Evolutionary conservation across 176 grass and related monocot species (phyloP).

Genomic region (Juncus inflexus): DNA sequence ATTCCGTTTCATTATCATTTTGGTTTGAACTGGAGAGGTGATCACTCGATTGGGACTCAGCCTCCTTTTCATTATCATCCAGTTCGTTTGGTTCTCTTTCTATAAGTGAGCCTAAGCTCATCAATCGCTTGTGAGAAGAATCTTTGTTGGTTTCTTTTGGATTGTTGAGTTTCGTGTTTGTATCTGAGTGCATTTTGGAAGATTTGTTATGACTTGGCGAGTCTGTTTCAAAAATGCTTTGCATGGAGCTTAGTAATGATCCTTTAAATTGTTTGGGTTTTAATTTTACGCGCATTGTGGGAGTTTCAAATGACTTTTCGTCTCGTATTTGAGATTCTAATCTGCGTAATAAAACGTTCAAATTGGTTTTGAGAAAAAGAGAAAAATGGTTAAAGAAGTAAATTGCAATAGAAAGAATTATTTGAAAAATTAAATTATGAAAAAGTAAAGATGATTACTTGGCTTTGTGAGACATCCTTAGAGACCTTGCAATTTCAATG

Average conservation of each 20-base stretch:
- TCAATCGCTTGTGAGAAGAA: conserved; percentile 30
- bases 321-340: conserved; percentile 21
- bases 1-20: neutral
- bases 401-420: conserved; percentile 1
- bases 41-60: conserved; percentile 34
- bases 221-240: conserved; percentile 41
- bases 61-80: conserved; percentile 26
- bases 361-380: conserved; percentile 20
- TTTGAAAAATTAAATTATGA: conserved; percentile 7
- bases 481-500: conserved; percentile 43
- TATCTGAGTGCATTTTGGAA: conserved; percentile 30
- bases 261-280: conserved; percentile 52
- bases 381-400: conserved; percentile 10
- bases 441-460: conserved; percentile 34
- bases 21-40: conserved; percentile 30
- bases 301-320: conserved; percentile 34
- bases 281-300: conserved; percentile 29
- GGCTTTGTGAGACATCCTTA: conserved; percentile 24
- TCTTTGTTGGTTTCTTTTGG: conserved; percentile 44
- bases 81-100: neutral
- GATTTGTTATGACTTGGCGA: conserved; percentile 35
- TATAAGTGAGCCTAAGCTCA: conserved; percentile 18
- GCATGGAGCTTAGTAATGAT: conserved; percentile 39
- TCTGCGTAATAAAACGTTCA: conserved; percentile 31
- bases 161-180: conserved; percentile 37